Evolutionary conservation across 495 filamentous ascomycete species (phyloP).

Genomic region (Trichocladium uniseriatum): DNA sequence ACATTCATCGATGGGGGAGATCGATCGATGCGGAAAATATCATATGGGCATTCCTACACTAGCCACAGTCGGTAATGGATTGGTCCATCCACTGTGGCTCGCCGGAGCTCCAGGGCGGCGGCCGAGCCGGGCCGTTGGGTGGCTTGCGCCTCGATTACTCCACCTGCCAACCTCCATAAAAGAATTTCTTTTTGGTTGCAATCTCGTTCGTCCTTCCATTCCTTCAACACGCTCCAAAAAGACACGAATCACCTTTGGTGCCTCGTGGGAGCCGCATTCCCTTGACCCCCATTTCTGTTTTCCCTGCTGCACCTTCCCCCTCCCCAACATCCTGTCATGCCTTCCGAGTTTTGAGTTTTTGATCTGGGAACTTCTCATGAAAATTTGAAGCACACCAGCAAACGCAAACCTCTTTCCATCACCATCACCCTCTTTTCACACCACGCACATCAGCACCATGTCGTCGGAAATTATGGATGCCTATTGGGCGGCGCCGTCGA

Average conservation of each 20-base stretch:
- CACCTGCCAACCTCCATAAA: constrained; percentile 16
- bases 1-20: too few species aligned
- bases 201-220: constrained; percentile 17
- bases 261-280: constrained; percentile 11
- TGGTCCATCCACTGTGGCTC: too few species aligned
- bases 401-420: constrained; percentile 5
- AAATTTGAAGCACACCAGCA: constrained; percentile 10
- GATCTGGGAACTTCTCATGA: constrained; percentile 16
- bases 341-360: constrained; percentile 13
- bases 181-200: constrained; percentile 12
- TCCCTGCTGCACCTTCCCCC: constrained; percentile 7
- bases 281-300: constrained; percentile 5
- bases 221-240: constrained; percentile 22
- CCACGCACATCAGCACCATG: constrained; percentile 10
- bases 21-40: too few species aligned
- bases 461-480: constrained; percentile 45
- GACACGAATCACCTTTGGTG: constrained; percentile 28
- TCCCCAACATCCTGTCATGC: constrained; percentile 9
- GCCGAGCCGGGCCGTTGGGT: constrained; percentile 4
- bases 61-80: too few species aligned
- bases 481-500: constrained; percentile 62
- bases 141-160: constrained; percentile 12
- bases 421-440: not conserved
- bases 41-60: too few species aligned
- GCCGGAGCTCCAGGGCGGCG: too few species aligned